Percentiles rank a stretch among this genome's conserved stretches.
phyloP scores from a whole-genome alignment of 768 basidiomycete species.

The Harrya chromipes region DNA sequence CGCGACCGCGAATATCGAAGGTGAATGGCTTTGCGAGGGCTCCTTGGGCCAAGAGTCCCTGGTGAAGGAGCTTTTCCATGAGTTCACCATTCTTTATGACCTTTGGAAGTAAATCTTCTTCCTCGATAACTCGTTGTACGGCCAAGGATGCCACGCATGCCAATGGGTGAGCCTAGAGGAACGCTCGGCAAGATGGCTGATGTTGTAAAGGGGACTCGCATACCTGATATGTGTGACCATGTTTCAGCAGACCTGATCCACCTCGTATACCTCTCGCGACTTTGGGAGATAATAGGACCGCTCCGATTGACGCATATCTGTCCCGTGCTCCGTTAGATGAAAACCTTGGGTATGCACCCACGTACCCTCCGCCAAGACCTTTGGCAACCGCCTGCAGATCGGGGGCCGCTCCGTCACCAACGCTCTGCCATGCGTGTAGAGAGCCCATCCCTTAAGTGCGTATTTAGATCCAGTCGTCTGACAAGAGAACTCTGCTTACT shows the following conservation, averaged over 20 bases:
- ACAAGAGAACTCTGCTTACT: slow-evolving; percentile 45
- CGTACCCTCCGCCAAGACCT: slow-evolving; percentile 84
- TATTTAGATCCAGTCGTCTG: neutral
- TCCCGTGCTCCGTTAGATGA: slow-evolving; percentile 4
- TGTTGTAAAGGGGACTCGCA: neutral
- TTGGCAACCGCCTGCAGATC: slow-evolving; percentile 90
- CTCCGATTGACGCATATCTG: slow-evolving; percentile 82
- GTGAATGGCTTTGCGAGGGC: slow-evolving; percentile 59
- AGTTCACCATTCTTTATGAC: slow-evolving; percentile 58
- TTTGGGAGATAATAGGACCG: slow-evolving; percentile 69
- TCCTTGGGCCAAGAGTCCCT: slow-evolving; percentile 53
- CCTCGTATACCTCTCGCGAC: slow-evolving; percentile 68
- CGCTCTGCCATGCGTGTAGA: slow-evolving; percentile 81
- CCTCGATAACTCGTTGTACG: slow-evolving; percentile 69
- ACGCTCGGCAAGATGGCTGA: neutral
- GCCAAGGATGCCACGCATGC: slow-evolving; percentile 79
- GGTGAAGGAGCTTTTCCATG: slow-evolving; percentile 52
- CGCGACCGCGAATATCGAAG: slow-evolving; percentile 81
- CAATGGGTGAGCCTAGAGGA: slow-evolving; percentile 61
- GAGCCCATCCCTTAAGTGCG: slow-evolving; percentile 71
- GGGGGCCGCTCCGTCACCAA: slow-evolving; percentile 72
- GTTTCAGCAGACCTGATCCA: slow-evolving; percentile 73
- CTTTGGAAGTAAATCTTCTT: slow-evolving; percentile 69
- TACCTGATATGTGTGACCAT: slow-evolving; percentile 85
- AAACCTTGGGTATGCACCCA: neutral